Percentiles rank a stretch among this genome's conserved stretches.
These are phyloP conservation scores for Cicer yamashitae DNA, from an alignment of 306 rosid genomes.

Conservation along the genomic window DNA sequence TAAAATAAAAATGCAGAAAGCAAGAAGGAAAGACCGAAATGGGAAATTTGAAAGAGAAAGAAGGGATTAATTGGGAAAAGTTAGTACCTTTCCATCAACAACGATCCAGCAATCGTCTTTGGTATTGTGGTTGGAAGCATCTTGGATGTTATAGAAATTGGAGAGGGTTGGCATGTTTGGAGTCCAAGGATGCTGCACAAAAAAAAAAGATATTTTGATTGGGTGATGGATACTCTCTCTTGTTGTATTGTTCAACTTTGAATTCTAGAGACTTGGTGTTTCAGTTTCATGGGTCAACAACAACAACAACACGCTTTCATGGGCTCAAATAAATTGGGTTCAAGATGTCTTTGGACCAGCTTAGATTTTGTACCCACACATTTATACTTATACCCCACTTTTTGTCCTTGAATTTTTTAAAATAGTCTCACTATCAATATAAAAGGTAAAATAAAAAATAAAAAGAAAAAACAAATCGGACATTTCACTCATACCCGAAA, in stretches of 20 bases:
- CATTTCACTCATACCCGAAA: no score
- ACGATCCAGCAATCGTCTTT: slow-evolving; percentile 89
- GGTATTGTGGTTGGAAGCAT: slow-evolving; percentile 68
- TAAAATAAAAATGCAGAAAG: neutral
- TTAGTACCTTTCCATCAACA: slow-evolving; percentile 74
- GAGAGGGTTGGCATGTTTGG: slow-evolving; percentile 64
- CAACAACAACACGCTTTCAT: neutral
- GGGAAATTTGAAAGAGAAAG: slow-evolving; percentile 20
- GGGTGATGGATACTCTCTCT: neutral
- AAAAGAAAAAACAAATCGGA: no score
- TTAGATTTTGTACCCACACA: no score
- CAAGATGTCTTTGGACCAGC: no score
- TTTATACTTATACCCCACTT: no score
- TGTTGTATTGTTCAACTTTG: neutral
- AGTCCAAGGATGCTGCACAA: neutral
- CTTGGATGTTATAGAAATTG: slow-evolving; percentile 66
- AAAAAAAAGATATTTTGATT: neutral
- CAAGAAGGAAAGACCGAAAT: neutral
- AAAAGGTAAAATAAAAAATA: no score
- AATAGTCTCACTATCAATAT: no score
- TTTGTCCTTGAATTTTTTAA: no score
- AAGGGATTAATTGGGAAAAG: neutral
- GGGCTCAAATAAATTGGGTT: neutral
- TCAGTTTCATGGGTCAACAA: neutral
- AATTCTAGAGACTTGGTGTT: neutral